A percentile compares a stretch with the other conserved stretches of the same genome.
phyloP scores from a whole-genome alignment of 768 basidiomycete species.

The Strobilomyces dryophilus region DNA sequence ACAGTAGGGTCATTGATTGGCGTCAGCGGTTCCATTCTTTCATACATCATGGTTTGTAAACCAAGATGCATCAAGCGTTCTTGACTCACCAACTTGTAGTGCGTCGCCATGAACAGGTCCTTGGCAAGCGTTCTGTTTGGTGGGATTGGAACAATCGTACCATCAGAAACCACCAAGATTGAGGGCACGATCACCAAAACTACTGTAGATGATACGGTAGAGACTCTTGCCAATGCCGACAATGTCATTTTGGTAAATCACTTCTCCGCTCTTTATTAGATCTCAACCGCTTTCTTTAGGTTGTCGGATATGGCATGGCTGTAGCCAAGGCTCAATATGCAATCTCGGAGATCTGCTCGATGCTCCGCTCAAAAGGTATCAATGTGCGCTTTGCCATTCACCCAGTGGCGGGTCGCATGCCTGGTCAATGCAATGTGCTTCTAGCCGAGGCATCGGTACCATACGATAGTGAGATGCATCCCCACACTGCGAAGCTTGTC shows the following conservation, averaged over 20 bases:
- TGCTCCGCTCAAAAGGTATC: slow-evolving; percentile 68
- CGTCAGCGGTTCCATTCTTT: slow-evolving; percentile 86
- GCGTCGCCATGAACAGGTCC: slow-evolving; percentile 90
- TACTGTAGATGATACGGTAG: slow-evolving; percentile 75
- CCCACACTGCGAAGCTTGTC: not conserved
- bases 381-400: slow-evolving; percentile 86
- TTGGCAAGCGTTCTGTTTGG: slow-evolving; percentile 84
- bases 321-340: slow-evolving; percentile 88
- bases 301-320: slow-evolving; percentile 89
- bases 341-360: slow-evolving; percentile 67
- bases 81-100: slow-evolving; percentile 41
- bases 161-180: slow-evolving; percentile 65
- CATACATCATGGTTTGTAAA: slow-evolving; percentile 80
- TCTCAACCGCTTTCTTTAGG: slow-evolving; percentile 35
- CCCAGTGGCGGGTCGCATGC: slow-evolving; percentile 91
- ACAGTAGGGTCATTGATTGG: slow-evolving; percentile 86
- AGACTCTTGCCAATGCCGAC: slow-evolving; percentile 73
- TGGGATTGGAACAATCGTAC: slow-evolving; percentile 61
- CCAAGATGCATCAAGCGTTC: not conserved
- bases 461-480: slow-evolving; percentile 64
- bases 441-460: slow-evolving; percentile 88
- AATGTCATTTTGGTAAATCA: slow-evolving; percentile 69
- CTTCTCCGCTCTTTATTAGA: not conserved
- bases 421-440: slow-evolving; percentile 90
- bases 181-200: slow-evolving; percentile 79